These are phyloP conservation scores for Aspergillus glaucus DNA, from an alignment of 2,329 filamentous ascomycete genomes.

Conservation along the genomic window DNA sequence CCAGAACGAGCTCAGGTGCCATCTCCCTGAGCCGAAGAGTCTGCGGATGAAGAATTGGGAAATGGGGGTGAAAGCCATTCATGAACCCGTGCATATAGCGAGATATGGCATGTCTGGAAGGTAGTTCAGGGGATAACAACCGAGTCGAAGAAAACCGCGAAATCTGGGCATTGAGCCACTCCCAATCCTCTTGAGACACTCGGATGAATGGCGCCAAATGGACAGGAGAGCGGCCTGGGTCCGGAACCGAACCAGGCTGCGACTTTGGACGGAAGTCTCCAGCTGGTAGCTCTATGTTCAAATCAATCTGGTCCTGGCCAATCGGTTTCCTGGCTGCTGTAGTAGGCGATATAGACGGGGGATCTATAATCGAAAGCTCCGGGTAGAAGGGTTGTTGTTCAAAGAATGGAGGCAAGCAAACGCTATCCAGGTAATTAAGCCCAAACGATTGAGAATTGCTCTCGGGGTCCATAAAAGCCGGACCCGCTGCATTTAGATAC, in stretches of 20 bases:
- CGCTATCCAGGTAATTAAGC: slow-evolving; percentile 2
- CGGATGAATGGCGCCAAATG: not conserved
- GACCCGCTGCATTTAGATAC: not conserved
- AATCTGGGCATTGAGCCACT: slow-evolving; percentile 1
- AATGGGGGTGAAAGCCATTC: slow-evolving; percentile 5
- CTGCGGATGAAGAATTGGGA: slow-evolving; percentile 3
- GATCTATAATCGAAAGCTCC: not conserved
- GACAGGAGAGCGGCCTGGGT: no score
- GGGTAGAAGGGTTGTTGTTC: slow-evolving; percentile 1
- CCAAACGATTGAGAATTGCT: not conserved
- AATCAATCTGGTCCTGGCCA: not conserved
- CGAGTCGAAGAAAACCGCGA: not conserved
- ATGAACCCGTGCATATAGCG: slow-evolving; percentile 4
- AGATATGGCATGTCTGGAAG: slow-evolving; percentile 3
- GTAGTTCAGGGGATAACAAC: not conserved
- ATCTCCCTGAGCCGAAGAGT: slow-evolving; percentile 1
- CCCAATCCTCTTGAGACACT: slow-evolving; percentile 5
- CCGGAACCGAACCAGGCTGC: not conserved
- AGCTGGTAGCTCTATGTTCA: not conserved
- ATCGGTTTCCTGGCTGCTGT: not conserved
- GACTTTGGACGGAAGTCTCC: not conserved
- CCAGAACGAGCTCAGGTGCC: slow-evolving; percentile 2
- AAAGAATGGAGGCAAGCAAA: not conserved
- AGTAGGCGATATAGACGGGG: not conserved
- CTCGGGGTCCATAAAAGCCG: not conserved